phyloP scores from a whole-genome alignment of 116 monocot species.

The Phalaenopsis hybrid region DNA sequence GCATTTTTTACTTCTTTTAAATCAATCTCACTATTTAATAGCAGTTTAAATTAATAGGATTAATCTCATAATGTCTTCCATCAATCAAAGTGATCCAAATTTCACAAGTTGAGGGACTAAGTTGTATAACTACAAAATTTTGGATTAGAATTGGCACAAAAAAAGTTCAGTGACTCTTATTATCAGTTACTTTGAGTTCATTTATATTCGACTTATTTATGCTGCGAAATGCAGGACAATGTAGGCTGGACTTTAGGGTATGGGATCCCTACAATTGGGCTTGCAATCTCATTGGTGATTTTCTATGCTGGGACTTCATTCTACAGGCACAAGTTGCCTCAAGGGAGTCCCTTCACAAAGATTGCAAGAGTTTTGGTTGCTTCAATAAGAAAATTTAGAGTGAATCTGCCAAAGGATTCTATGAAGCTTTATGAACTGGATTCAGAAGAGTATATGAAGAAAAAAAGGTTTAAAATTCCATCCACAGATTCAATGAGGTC shows the following conservation, averaged over 20 bases:
- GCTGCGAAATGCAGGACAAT: constrained; percentile 29
- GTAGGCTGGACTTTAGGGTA: constrained; percentile 68
- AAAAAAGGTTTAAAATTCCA: constrained; percentile 25
- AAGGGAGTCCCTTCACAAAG: constrained; percentile 50
- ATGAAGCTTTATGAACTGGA: constrained; percentile 44
- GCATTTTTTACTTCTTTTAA: too few relatives aligned
- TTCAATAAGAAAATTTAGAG: constrained; percentile 28
- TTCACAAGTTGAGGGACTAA: too few relatives aligned
- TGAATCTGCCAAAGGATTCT: constrained; percentile 24
- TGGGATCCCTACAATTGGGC: constrained; percentile 37
- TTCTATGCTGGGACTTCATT: constrained; percentile 46
- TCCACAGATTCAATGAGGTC: constrained; percentile 34
- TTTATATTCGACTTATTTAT: neutral
- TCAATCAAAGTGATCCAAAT: too few relatives aligned
- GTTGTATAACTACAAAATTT: too few relatives aligned
- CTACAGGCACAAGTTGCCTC: constrained; percentile 50
- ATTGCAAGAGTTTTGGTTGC: constrained; percentile 51
- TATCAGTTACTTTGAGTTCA: too few relatives aligned
- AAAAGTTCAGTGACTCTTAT: too few relatives aligned
- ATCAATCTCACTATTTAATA: too few relatives aligned
- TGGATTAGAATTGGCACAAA: too few relatives aligned
- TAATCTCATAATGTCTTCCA: too few relatives aligned
- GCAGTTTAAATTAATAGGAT: too few relatives aligned
- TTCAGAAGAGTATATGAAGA: constrained; percentile 19
- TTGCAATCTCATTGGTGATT: constrained; percentile 31